Conservation (phyloP, 768 basidiomycete genomes). For the Auriscalpium vulgare region DNA sequence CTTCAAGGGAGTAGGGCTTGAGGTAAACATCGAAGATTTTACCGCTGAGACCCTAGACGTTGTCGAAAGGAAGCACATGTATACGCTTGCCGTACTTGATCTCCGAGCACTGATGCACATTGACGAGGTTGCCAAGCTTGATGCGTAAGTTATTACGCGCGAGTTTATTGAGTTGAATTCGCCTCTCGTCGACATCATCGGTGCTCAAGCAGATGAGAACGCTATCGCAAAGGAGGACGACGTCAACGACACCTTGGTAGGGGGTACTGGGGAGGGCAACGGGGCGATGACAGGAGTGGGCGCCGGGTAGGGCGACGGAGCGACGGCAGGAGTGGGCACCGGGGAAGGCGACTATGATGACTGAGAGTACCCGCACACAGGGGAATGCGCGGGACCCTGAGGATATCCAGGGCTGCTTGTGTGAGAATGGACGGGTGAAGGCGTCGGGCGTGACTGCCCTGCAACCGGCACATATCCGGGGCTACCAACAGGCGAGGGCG, state of each 20-base stretch:
- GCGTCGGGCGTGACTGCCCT: too few relatives aligned
- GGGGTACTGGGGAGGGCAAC: background rate
- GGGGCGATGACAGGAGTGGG: background rate
- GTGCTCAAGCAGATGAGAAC: constrained; percentile 94
- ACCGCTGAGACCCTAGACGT: constrained; percentile 94
- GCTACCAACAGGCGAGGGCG: background rate
- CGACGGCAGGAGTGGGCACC: background rate
- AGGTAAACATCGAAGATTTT: constrained; percentile 99
- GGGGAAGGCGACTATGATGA: background rate
- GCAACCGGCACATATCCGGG: background rate
- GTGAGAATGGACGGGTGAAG: too few relatives aligned
- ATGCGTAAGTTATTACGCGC: constrained; percentile 98
- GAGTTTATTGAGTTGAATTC: constrained; percentile 98
- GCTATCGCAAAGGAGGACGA: constrained; percentile 55
- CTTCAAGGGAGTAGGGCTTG: constrained; percentile 98
- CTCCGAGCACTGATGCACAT: constrained; percentile 91
- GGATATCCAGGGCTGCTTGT: background rate
- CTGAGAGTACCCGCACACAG: background rate
- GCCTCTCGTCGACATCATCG: constrained; percentile 96
- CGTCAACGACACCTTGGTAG: background rate
- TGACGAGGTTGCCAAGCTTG: constrained; percentile 93
- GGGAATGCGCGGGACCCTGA: too few relatives aligned
- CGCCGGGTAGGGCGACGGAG: background rate
- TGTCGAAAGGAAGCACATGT: constrained; percentile 95
- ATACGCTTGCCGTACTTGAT: constrained; percentile 99